phyloP scores from a whole-genome alignment of 164 flowering plant genomes.

The Echeveria elegans region DNA sequence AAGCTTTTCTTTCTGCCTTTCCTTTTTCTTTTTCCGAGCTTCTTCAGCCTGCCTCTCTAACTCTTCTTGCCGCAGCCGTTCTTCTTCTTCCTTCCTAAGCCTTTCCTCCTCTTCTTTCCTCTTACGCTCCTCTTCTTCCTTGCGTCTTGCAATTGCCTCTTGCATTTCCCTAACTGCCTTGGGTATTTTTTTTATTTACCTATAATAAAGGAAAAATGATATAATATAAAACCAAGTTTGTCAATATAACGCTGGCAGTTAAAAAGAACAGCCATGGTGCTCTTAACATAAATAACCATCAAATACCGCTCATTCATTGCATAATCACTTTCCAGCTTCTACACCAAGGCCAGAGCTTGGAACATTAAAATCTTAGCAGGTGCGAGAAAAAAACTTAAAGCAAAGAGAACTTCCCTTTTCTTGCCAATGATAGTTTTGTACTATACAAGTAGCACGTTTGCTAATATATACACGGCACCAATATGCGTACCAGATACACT shows the following conservation, averaged over 20 bases:
- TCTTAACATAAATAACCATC: background rate
- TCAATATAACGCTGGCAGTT: background rate
- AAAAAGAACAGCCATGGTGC: background rate
- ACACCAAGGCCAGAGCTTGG: background rate
- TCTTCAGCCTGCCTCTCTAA: constrained; percentile 78
- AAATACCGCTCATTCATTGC: background rate
- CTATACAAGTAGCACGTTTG: background rate
- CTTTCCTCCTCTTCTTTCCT: constrained; percentile 88
- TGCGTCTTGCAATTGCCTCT: constrained; percentile 72
- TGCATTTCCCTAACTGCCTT: constrained; percentile 98
- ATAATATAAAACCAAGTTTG: background rate
- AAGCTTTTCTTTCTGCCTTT: constrained; percentile 85
- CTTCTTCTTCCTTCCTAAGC: constrained; percentile 86
- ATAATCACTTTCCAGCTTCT: background rate
- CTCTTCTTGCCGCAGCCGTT: constrained; percentile 64
- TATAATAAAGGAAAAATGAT: background rate
- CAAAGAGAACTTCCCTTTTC: background rate
- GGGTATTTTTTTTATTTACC: constrained; percentile 62
- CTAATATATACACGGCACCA: background rate
- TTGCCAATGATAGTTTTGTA: too few species aligned
- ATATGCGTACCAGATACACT: too few species aligned
- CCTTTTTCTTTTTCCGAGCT: constrained; percentile 76
- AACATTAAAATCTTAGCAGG: background rate
- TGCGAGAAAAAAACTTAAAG: background rate
- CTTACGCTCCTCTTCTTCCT: constrained; percentile 78